Conservation (phyloP, 148 eudicot species). For the Beta vulgaris region DNA sequence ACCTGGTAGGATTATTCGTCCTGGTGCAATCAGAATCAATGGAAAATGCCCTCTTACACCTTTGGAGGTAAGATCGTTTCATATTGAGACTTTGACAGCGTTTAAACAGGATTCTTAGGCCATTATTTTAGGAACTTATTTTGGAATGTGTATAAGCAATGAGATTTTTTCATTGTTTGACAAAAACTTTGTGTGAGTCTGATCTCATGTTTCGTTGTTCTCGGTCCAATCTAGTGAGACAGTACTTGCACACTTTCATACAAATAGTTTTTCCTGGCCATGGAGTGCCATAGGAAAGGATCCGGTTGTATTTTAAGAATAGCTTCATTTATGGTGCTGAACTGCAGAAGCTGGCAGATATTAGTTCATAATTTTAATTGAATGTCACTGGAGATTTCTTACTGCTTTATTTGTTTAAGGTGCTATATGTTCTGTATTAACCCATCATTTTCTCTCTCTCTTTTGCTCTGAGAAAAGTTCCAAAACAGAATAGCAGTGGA, state of each 20-base stretch:
- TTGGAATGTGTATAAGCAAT: neutral
- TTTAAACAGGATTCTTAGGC: neutral
- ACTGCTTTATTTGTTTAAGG: neutral
- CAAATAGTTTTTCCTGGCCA: neutral
- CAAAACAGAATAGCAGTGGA: too few relatives aligned
- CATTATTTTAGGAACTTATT: neutral
- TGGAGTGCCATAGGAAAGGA: neutral
- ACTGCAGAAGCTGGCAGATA: neutral
- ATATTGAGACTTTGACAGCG: neutral
- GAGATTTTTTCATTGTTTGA: neutral
- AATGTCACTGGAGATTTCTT: too few relatives aligned
- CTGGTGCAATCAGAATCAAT: constrained; percentile 84
- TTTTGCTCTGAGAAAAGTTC: too few relatives aligned
- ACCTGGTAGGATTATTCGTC: constrained; percentile 82
- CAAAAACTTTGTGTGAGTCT: neutral
- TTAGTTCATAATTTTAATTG: too few relatives aligned
- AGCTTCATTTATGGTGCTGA: neutral
- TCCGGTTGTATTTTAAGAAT: neutral
- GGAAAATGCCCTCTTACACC: constrained; percentile 98
- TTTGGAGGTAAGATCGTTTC: constrained; percentile 63
- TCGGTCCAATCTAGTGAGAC: neutral
- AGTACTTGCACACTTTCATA: neutral
- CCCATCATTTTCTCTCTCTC: too few relatives aligned
- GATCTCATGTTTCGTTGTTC: neutral
- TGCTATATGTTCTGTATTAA: neutral